These are phyloP conservation scores for Priceomyces melissophilus DNA, from an alignment of 805 yeast species.

Conservation along the genomic window DNA sequence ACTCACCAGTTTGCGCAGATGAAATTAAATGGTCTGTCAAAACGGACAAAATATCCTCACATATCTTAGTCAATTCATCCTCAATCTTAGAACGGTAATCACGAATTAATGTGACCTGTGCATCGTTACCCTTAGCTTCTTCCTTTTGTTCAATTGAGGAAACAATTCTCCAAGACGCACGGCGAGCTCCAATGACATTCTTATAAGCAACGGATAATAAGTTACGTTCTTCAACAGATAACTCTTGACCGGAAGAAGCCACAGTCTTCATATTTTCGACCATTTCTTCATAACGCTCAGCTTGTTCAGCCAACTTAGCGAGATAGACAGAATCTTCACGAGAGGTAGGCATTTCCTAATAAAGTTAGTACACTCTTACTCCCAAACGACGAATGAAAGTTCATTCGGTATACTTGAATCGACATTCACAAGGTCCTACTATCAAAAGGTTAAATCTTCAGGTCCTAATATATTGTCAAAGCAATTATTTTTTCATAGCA, in stretches of 20 bases:
- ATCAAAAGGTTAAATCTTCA: no score
- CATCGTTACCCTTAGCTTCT: constrained; percentile 91
- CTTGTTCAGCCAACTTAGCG: constrained; percentile 98
- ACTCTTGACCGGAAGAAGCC: constrained; percentile 92
- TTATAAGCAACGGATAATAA: constrained; percentile 95
- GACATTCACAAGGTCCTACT: no score
- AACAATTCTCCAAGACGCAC: constrained; percentile 99
- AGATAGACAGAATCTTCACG: constrained; percentile 98
- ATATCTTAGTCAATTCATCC: constrained; percentile 84
- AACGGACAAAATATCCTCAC: constrained; percentile 89
- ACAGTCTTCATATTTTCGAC: constrained; percentile 98
- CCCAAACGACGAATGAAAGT: background rate
- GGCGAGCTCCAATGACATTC: constrained; percentile 97
- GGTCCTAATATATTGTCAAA: no score
- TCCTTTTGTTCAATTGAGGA: constrained; percentile 98
- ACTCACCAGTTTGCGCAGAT: constrained; percentile 93
- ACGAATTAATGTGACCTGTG: constrained; percentile 85
- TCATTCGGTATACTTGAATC: no score
- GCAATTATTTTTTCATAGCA: no score
- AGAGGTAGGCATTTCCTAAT: constrained; percentile 59
- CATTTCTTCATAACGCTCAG: constrained; percentile 99
- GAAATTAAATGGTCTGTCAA: constrained; percentile 88
- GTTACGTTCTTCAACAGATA: constrained; percentile 97
- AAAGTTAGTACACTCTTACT: constrained; percentile 7
- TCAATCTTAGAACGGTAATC: constrained; percentile 95